Conservation (phyloP, 148 eudicot species). For the Rhododendron kiyosumense region DNA sequence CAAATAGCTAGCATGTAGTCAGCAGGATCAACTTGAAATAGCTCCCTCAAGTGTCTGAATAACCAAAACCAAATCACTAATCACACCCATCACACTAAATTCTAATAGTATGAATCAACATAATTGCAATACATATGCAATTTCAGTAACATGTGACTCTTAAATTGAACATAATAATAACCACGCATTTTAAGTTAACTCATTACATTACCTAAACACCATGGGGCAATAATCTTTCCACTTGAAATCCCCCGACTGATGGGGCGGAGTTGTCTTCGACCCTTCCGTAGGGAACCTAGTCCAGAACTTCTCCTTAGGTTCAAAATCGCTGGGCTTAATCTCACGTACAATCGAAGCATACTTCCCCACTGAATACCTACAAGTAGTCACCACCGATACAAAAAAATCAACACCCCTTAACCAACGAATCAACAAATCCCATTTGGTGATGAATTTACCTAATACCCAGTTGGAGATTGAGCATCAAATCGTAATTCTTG, state of each 20-base stretch:
- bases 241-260: constrained; percentile 75
- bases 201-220: constrained; percentile 76
- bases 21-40: constrained; percentile 91
- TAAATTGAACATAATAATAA: not conserved
- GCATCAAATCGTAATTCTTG: constrained; percentile 80
- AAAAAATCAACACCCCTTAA: not conserved
- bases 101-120: not conserved
- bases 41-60: constrained; percentile 71
- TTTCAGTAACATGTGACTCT: not conserved
- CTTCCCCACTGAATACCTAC: constrained; percentile 77
- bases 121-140: not conserved
- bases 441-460: constrained; percentile 30
- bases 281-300: constrained; percentile 93
- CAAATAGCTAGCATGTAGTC: constrained; percentile 95
- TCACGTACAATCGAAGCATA: constrained; percentile 64
- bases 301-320: constrained; percentile 92
- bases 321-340: constrained; percentile 67
- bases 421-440: not conserved
- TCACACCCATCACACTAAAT: constrained; percentile 27
- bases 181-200: not conserved
- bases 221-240: constrained; percentile 98
- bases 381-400: not conserved
- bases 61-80: constrained; percentile 23
- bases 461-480: constrained; percentile 81
- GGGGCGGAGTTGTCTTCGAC: constrained; percentile 77